A percentile compares a stretch with the other conserved stretches of the same genome.
These are phyloP conservation scores for Hypoxylon fragiforme DNA, from an alignment of 495 filamentous ascomycete genomes.

Conservation along the genomic window DNA sequence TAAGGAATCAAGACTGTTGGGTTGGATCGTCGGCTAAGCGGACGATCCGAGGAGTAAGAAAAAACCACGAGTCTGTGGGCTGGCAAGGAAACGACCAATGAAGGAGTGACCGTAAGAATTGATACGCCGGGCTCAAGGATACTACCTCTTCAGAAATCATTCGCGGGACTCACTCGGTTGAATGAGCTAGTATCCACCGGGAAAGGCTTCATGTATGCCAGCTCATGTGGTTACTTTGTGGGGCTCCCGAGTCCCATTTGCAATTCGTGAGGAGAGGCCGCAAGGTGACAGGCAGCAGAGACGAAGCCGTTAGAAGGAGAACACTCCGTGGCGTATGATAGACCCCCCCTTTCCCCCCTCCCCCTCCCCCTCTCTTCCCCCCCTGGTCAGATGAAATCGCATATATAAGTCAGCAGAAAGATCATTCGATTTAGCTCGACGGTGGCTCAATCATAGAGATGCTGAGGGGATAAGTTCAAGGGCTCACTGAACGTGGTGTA, in stretches of 20 bases:
- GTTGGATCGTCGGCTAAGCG: slow-evolving; percentile 31
- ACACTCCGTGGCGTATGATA: slow-evolving; percentile 32
- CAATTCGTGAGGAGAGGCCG: slow-evolving; percentile 32
- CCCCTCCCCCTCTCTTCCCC: neutral
- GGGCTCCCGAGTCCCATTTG: slow-evolving; percentile 29
- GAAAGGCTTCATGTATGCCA: slow-evolving; percentile 39
- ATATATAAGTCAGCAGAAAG: slow-evolving; percentile 29
- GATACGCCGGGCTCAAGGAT: slow-evolving; percentile 34
- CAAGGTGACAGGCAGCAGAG: slow-evolving; percentile 27
- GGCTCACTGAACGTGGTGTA: slow-evolving; percentile 15
- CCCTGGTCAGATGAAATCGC: slow-evolving; percentile 19
- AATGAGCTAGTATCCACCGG: slow-evolving; percentile 37
- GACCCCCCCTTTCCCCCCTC: slow-evolving; percentile 2
- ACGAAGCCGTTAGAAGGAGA: slow-evolving; percentile 26
- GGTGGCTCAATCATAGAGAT: slow-evolving; percentile 18
- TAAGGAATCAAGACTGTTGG: slow-evolving; percentile 20
- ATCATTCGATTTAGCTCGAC: slow-evolving; percentile 27
- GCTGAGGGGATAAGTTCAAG: slow-evolving; percentile 17
- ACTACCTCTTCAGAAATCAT: slow-evolving; percentile 36
- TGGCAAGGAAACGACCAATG: slow-evolving; percentile 22
- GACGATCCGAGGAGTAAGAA: slow-evolving; percentile 33
- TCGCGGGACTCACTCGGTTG: slow-evolving; percentile 34
- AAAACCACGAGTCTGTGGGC: slow-evolving; percentile 30
- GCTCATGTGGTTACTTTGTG: slow-evolving; percentile 39
- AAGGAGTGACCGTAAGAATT: slow-evolving; percentile 26